Percentiles rank a stretch among this genome's conserved stretches.
These are phyloP conservation scores for Phytophthora cryptogea DNA, from an alignment of 352 stramenopile species.

Conservation along the genomic window DNA sequence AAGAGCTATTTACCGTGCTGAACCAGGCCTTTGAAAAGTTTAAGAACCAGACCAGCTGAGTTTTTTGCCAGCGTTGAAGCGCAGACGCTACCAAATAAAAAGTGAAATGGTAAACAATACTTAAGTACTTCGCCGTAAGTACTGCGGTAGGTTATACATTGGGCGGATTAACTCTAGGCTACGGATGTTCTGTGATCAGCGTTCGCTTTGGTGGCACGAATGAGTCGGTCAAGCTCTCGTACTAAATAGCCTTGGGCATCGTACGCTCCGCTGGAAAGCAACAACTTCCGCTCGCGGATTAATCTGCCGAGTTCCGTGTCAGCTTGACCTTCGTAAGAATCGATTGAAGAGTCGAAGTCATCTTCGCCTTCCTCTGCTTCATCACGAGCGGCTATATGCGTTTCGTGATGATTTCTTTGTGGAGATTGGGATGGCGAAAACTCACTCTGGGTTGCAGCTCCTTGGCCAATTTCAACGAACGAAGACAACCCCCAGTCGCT, in stretches of 20 bases:
- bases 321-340: slow-evolving; percentile 1
- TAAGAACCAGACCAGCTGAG: slow-evolving; percentile 51
- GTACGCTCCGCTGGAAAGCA: slow-evolving; percentile 68
- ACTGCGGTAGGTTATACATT: neutral
- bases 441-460: neutral
- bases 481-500: slow-evolving; percentile 17
- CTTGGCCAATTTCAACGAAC: slow-evolving; percentile 9
- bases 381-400: neutral
- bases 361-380: slow-evolving; percentile 1
- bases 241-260: slow-evolving; percentile 67
- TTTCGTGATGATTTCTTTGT: neutral
- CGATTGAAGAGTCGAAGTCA: neutral
- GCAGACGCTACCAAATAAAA: slow-evolving; percentile 10
- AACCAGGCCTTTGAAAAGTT: slow-evolving; percentile 90
- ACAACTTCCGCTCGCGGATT: slow-evolving; percentile 52
- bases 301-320: slow-evolving; percentile 51
- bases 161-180: slow-evolving; percentile 3
- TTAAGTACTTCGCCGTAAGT: neutral
- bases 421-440: slow-evolving; percentile 8
- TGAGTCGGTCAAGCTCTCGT: slow-evolving; percentile 66
- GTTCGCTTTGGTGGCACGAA: slow-evolving; percentile 36
- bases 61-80: neutral
- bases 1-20: slow-evolving; percentile 87
- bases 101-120: slow-evolving; percentile 18
- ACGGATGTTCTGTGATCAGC: slow-evolving; percentile 17